A percentile compares a stretch with the other conserved stretches of the same genome.
These are phyloP conservation scores for Xylogone sp. DNA, from an alignment of 2,329 filamentous ascomycete genomes.

Conservation along the genomic window DNA sequence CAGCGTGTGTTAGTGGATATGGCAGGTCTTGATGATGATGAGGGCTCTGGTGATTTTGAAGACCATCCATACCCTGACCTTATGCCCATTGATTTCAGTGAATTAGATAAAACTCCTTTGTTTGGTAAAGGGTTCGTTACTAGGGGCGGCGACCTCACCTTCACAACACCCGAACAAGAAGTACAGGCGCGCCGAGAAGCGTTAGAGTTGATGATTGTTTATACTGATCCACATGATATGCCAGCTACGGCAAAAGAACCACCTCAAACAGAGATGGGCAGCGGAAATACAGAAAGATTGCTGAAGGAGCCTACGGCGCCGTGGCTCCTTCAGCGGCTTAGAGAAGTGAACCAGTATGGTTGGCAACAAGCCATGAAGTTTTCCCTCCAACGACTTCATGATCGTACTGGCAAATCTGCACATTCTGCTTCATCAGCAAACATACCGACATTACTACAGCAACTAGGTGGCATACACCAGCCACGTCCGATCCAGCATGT, in stretches of 20 bases:
- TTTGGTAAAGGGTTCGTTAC: slow-evolving; percentile 48
- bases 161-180: slow-evolving; percentile 53
- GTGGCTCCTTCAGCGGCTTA: slow-evolving; percentile 23
- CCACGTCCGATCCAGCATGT: neutral
- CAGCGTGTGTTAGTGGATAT: slow-evolving; percentile 46
- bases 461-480: slow-evolving; percentile 9
- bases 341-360: slow-evolving; percentile 25
- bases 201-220: slow-evolving; percentile 51
- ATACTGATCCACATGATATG: slow-evolving; percentile 29
- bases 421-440: slow-evolving; percentile 9
- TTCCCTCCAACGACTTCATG: slow-evolving; percentile 12
- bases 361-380: slow-evolving; percentile 19
- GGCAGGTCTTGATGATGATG: slow-evolving; percentile 48
- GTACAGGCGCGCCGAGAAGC: slow-evolving; percentile 54
- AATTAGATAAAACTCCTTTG: slow-evolving; percentile 25
- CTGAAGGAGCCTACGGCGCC: slow-evolving; percentile 21
- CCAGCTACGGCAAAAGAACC: slow-evolving; percentile 29
- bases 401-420: slow-evolving; percentile 5
- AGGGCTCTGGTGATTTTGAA: slow-evolving; percentile 33
- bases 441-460: slow-evolving; percentile 12
- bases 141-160: slow-evolving; percentile 46
- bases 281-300: neutral
- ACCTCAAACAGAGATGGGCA: slow-evolving; percentile 1
- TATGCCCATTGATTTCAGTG: slow-evolving; percentile 39
- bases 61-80: slow-evolving; percentile 51